phyloP scores from a whole-genome alignment of 495 filamentous ascomycete genomes.

The Daldinia bambusicola region DNA sequence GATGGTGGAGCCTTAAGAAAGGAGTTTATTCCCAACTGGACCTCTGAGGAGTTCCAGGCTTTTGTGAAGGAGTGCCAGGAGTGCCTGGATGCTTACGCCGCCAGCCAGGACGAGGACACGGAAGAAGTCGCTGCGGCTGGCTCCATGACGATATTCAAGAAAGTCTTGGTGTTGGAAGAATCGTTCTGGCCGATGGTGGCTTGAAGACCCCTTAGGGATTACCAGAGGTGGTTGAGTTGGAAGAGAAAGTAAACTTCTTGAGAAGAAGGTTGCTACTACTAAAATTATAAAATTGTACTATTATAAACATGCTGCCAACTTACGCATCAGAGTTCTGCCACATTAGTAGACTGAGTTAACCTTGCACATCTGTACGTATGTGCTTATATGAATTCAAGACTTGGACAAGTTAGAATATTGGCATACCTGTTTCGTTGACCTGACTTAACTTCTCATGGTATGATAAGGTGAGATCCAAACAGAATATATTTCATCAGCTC shows the following conservation, averaged over 20 bases:
- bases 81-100: constrained; percentile 51
- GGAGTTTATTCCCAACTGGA: constrained; percentile 75
- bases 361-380: no score
- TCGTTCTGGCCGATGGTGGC: constrained; percentile 59
- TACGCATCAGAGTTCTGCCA: no score
- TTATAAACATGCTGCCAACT: no score
- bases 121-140: constrained; percentile 50
- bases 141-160: constrained; percentile 62
- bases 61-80: constrained; percentile 67
- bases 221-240: neutral
- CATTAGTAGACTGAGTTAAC: no score
- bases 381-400: no score
- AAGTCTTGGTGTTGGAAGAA: constrained; percentile 65
- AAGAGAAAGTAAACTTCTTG: neutral
- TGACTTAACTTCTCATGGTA: no score
- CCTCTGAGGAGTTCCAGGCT: constrained; percentile 64
- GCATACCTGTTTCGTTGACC: no score
- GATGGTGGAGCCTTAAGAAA: constrained; percentile 71
- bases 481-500: no score
- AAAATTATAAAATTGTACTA: neutral
- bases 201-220: constrained; percentile 14
- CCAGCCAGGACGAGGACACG: constrained; percentile 29
- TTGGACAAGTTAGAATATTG: no score
- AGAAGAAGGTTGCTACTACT: neutral
- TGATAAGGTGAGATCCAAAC: no score